Base-by-base conservation (phyloP, 2,329 filamentous ascomycete genomes). In the Tolypocladium capitatum region DNA sequence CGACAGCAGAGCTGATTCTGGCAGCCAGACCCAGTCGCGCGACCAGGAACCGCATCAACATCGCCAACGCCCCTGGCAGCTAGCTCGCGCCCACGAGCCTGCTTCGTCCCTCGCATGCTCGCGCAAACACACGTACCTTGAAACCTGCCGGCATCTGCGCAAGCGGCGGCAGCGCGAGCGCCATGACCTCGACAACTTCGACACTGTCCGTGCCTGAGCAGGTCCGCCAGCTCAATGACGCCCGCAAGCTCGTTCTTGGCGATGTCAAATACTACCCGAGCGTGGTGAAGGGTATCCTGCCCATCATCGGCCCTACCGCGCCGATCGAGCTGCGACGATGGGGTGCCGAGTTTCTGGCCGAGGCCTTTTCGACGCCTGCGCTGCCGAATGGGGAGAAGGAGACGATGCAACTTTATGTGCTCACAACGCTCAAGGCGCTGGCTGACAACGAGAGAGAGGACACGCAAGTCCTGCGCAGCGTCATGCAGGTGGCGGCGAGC, bases 271-370 rank as follows among this genome's bases (percentile, higher is more conserved):
- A 94, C 69, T 98, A 97, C 66, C 82, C 84, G 45, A 87, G 86
- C 65, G 91, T 98, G 62, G 83, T 98, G 53, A 86, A 87, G 60
- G 89, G 88, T 43, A 88, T 97, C 53, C 72, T 97, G n/a, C 89
- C 90, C 48, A 90, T 97, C 59, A 86, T 96, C 65, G 82, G 83
- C 51, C 79, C 84, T 46, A 74, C 76, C 54, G 77, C 86, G 53
- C 76, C 80, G 51, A 68, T 95, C 48, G 87, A 94, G 66, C 72
- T 97, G 59, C 84, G 89, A 66, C 75, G 90, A 83, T 98, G 92
- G 92, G 92, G 91, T 27, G 84, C 90, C 53, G 90, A 96, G 52
- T 98, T 98, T 62, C 74, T 98, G 40, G 89, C 91, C 48, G 92
- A 98, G 71, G 89, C 90, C 2, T 97, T 98, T 68, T 84, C 92